Evolutionary conservation across 2,329 filamentous ascomycete genomes (phyloP), one percentile per base, ranked within the genome.

Genomic region (Penicillium palitans): DNA sequence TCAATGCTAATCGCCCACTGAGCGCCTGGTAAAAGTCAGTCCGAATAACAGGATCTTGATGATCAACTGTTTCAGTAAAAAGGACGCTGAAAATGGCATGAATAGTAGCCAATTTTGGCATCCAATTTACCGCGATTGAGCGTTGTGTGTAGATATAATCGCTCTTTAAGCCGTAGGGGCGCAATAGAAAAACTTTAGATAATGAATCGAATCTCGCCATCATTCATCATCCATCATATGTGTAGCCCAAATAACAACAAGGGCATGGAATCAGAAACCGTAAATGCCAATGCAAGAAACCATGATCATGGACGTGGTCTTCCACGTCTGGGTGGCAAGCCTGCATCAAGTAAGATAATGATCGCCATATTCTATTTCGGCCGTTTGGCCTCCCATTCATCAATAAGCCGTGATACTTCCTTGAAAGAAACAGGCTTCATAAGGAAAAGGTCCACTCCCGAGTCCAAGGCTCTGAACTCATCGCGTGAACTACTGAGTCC

Each of bases 371-470:
- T 27, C 24, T 21, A 25, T 17, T 39, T 41, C 10, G 15, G 7
- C 13, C 2, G 15, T 25, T 21, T 25, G 10, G 37, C 21, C 7
- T 66, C 60, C 70, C 70, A 73, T 37, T 68, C 68, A n/a, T 68
- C 61, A 25, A 79, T 57, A 19, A 79, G 54, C 27, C 71, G 62
- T 5, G 72, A 74, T 21, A 79, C 73, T 52, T 74, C 71, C 57
- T 72, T 76, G 49, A 79, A 76, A 1, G 72, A 73, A 17, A 80
- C 76, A 2, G 78, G 78, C 50, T 80, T 80, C 7, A 74, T 78
- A 52, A 80, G 66, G 52, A 78, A 80, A 19, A 78, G 61, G 60
- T 80, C 73, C 51, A 80, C 74, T 1, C 78, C 78, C 0, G 73
- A 72, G 0, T 69, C 64, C 29, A 76, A 67, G 0, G 76, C 77